Percentiles rank a stretch among this genome's conserved stretches.
Evolutionary conservation across 345 rosid genomes (phyloP).

Genomic region (Raphanus raphanistrum): DNA sequence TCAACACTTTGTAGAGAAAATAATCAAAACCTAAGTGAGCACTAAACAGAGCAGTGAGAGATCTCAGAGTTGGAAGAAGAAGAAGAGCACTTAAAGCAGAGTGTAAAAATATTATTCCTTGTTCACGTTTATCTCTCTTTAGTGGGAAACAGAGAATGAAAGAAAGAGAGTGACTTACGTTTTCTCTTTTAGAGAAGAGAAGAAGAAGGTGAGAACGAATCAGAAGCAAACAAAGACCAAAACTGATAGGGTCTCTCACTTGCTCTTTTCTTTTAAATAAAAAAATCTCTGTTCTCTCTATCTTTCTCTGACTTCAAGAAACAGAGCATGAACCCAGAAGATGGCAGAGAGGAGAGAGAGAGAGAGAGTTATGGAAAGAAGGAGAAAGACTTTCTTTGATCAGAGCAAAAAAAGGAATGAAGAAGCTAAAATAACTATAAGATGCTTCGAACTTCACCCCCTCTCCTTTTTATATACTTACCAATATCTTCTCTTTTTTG

Average conservation of each 20-base stretch:
- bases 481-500: slow-evolving; percentile 11
- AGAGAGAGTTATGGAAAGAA: not conserved
- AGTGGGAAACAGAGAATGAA: not conserved
- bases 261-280: not conserved
- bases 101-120: not conserved
- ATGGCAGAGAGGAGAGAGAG: slow-evolving; percentile 23
- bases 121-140: slow-evolving; percentile 26
- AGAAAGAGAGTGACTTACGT: slow-evolving; percentile 29
- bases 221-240: slow-evolving; percentile 33
- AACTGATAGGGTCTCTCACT: slow-evolving; percentile 4
- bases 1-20: not conserved
- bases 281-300: not conserved
- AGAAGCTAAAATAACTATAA: slow-evolving; percentile 25
- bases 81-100: slow-evolving; percentile 8
- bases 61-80: not conserved
- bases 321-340: slow-evolving; percentile 10
- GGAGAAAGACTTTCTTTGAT: slow-evolving; percentile 31
- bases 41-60: not conserved
- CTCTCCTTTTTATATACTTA: slow-evolving; percentile 32
- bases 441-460: slow-evolving; percentile 41
- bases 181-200: not conserved
- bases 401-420: slow-evolving; percentile 40
- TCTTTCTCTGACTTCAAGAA: slow-evolving; percentile 7
- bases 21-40: not conserved
- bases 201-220: slow-evolving; percentile 30